Evolutionary conservation across 1,284 basidiomycete genomes (phyloP).

Genomic region (Trichosporon sp.): DNA sequence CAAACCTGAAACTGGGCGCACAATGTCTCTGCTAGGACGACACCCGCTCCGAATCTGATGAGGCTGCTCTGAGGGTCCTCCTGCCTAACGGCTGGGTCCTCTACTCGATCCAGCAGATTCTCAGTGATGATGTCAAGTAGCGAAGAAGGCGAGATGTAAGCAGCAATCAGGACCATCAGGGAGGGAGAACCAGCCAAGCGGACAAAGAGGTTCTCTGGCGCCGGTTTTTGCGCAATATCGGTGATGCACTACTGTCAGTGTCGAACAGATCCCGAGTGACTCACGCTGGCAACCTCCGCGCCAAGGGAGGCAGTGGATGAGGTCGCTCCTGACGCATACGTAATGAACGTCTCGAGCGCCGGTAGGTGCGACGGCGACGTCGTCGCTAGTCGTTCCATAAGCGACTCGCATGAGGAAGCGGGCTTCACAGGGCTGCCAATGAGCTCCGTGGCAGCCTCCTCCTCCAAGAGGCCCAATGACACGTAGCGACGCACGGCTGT

Average conservation of each 20-base stretch:
- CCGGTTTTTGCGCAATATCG: slow-evolving; percentile 19
- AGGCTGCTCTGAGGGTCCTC: slow-evolving; percentile 47
- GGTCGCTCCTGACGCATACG: slow-evolving; percentile 28
- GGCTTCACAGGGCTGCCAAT: slow-evolving; percentile 22
- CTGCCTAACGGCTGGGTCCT: slow-evolving; percentile 26
- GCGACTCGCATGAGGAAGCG: slow-evolving; percentile 25
- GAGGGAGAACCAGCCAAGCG: slow-evolving; percentile 30
- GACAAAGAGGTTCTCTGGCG: slow-evolving; percentile 36
- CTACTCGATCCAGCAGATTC: slow-evolving; percentile 27
- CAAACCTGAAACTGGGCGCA: slow-evolving; percentile 36
- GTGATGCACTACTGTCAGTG: slow-evolving; percentile 23
- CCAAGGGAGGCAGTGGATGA: slow-evolving; percentile 20
- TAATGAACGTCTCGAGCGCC: slow-evolving; percentile 29
- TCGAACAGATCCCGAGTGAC: neutral
- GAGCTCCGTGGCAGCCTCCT: slow-evolving; percentile 19
- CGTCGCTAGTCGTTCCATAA: slow-evolving; percentile 26
- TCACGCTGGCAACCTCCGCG: slow-evolving; percentile 29
- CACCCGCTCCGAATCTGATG: slow-evolving; percentile 46
- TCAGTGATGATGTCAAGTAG: slow-evolving; percentile 25
- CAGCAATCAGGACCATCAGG: slow-evolving; percentile 25
- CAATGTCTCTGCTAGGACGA: slow-evolving; percentile 41
- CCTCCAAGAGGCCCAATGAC: slow-evolving; percentile 26
- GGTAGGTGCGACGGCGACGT: slow-evolving; percentile 29
- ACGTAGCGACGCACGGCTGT: slow-evolving; percentile 28
- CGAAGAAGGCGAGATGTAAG: slow-evolving; percentile 20